Percentiles rank a stretch among this genome's conserved stretches.
phyloP scores from a whole-genome alignment of 208 protist species.

The Sergeia podlipaevii region DNA sequence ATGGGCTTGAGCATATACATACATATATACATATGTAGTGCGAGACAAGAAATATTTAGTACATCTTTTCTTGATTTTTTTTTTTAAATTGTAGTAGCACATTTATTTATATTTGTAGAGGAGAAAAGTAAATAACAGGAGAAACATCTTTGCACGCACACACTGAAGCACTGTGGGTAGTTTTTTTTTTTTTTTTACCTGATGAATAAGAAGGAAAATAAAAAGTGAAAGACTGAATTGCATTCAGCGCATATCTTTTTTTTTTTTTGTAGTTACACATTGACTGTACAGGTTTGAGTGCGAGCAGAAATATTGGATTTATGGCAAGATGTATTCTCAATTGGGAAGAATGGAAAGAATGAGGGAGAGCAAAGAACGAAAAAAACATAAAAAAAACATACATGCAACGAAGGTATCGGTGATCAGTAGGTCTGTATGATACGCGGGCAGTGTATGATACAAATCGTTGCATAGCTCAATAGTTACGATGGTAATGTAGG shows the following conservation, averaged over 20 bases:
- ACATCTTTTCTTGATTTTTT: slow-evolving; percentile 5
- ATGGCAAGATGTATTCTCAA: no score
- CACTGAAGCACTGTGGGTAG: no score
- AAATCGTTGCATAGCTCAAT: no score
- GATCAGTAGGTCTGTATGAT: no score
- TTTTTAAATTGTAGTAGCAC: slow-evolving; percentile 1
- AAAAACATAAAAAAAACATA: slow-evolving; percentile 5
- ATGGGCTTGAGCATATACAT: no score
- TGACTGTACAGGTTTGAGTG: neutral
- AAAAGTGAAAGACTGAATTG: neutral
- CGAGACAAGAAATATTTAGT: slow-evolving; percentile 6
- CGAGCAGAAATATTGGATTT: no score
- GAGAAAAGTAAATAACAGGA: no score
- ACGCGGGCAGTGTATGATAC: no score
- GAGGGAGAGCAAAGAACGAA: neutral
- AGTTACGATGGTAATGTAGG: no score
- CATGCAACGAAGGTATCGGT: no score
- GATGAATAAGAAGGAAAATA: slow-evolving; percentile 1
- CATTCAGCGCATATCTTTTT: neutral
- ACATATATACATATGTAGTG: slow-evolving; percentile 12
- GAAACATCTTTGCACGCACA: no score
- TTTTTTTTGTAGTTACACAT: slow-evolving; percentile 14
- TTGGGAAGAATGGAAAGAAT: slow-evolving; percentile 10
- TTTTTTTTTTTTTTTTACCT: slow-evolving; percentile 6
- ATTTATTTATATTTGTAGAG: no score